Evolutionary conservation across 129 eudicot genomes (phyloP).

Genomic region (Helianthus tuberosus): DNA sequence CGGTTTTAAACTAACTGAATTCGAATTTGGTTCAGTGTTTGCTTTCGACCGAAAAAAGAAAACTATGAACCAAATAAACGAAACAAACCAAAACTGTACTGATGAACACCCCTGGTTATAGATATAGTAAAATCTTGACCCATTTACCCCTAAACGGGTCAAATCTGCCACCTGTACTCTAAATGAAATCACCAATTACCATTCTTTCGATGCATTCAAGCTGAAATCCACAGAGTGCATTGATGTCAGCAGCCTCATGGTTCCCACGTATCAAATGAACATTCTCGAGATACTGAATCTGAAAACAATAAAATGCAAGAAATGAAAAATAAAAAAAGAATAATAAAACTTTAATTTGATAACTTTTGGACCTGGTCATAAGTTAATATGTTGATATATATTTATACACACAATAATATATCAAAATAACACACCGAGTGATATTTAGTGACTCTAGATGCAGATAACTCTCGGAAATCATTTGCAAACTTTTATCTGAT

Average conservation of each 20-base stretch:
- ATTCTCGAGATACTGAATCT: conserved; percentile 95
- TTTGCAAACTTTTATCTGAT: conserved; percentile 71
- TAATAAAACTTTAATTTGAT: no score
- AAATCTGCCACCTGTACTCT: not conserved
- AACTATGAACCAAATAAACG: no score
- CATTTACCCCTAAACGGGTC: conserved; percentile 10
- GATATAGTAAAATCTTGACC: not conserved
- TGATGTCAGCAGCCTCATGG: conserved; percentile 98
- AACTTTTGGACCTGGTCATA: not conserved
- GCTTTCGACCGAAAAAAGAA: no score
- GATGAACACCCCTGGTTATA: not conserved
- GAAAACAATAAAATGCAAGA: conserved; percentile 26
- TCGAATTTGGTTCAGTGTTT: no score
- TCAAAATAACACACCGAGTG: conserved; percentile 59
- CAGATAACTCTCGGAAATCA: conserved; percentile 65
- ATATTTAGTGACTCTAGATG: conserved; percentile 73
- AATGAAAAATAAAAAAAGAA: no score
- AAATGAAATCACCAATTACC: conserved; percentile 54
- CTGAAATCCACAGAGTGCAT: conserved; percentile 97
- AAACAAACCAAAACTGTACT: no score
- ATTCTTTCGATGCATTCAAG: conserved; percentile 98
- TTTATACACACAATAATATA: not conserved
- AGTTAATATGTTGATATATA: not conserved
- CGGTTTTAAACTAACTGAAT: no score
- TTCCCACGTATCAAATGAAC: conserved; percentile 97